Evolutionary conservation across 169 alveolate species (phyloP).

Genomic region (Babesia ovata): DNA sequence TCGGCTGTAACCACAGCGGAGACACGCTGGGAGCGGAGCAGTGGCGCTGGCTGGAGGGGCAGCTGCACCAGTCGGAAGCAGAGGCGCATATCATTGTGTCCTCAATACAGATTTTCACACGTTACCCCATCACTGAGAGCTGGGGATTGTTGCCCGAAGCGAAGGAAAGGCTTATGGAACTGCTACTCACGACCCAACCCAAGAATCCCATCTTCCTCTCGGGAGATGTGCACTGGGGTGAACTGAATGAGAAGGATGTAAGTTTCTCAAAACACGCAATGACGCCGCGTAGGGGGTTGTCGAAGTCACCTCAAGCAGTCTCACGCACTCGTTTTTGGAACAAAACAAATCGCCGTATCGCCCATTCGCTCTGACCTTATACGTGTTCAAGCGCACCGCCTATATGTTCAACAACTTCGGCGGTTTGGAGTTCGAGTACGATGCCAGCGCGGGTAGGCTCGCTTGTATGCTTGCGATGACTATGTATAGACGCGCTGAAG

Average conservation of each 20-base stretch:
- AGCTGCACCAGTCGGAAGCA: conserved; percentile 83
- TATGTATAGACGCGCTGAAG: conserved; percentile 19
- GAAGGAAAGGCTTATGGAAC: conserved; percentile 67
- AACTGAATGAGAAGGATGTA: conserved; percentile 69
- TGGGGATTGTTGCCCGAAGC: conserved; percentile 85
- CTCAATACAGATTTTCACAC: conserved; percentile 81
- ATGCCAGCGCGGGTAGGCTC: conserved; percentile 22
- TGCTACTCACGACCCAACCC: conserved; percentile 77
- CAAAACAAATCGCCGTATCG: background rate
- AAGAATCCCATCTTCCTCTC: conserved; percentile 79
- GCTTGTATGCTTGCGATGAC: background rate
- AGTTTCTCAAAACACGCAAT: background rate
- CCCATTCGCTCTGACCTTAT: conserved; percentile 18
- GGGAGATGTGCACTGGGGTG: conserved; percentile 84
- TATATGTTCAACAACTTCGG: conserved; percentile 67
- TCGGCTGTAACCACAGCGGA: conserved; percentile 77
- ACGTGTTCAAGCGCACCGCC: conserved; percentile 1
- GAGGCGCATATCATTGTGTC: conserved; percentile 84
- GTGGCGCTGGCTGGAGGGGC: conserved; percentile 88
- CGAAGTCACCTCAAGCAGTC: conserved; percentile 67
- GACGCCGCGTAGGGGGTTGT: conserved; percentile 43
- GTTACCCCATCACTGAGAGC: conserved; percentile 72
- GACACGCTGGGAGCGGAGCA: conserved; percentile 88
- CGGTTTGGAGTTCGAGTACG: conserved; percentile 49
- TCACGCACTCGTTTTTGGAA: conserved; percentile 50